Conservation (phyloP, 805 yeast species). For the Myxozyma sirexii region DNA sequence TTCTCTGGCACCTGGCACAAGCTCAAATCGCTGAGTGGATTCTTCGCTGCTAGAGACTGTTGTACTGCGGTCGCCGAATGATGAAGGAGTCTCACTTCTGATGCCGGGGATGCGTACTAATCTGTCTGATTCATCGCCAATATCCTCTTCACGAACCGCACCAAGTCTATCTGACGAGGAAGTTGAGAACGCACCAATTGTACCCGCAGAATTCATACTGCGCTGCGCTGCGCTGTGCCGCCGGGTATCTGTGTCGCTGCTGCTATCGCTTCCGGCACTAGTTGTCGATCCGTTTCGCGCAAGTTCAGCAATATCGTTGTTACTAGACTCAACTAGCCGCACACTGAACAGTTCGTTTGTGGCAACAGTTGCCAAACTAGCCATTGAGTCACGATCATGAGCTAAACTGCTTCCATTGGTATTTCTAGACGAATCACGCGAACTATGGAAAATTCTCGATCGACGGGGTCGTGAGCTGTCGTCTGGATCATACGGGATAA, state of each 20-base stretch:
- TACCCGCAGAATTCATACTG: constrained; percentile 19
- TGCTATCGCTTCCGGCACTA: background rate
- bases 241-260: background rate
- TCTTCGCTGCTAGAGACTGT: background rate
- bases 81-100: constrained; percentile 3
- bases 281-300: constrained; percentile 14
- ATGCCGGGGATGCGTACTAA: constrained; percentile 20
- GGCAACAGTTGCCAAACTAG: constrained; percentile 38
- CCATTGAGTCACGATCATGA: constrained; percentile 35
- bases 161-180: constrained; percentile 20
- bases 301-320: constrained; percentile 23
- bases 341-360: constrained; percentile 37
- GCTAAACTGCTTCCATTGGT: background rate
- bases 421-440: constrained; percentile 5
- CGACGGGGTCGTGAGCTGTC: constrained; percentile 30
- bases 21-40: constrained; percentile 22
- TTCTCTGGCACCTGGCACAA: constrained; percentile 28
- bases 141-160: constrained; percentile 30
- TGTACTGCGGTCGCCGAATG: background rate
- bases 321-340: constrained; percentile 33
- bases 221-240: constrained; percentile 4
- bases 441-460: constrained; percentile 26
- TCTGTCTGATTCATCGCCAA: constrained; percentile 18
- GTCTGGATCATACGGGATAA: constrained; percentile 30
- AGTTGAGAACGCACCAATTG: constrained; percentile 28